These are phyloP conservation scores for Cryptococcus deneoformans DNA, from an alignment of 1,284 basidiomycete genomes.

Conservation along the genomic window DNA sequence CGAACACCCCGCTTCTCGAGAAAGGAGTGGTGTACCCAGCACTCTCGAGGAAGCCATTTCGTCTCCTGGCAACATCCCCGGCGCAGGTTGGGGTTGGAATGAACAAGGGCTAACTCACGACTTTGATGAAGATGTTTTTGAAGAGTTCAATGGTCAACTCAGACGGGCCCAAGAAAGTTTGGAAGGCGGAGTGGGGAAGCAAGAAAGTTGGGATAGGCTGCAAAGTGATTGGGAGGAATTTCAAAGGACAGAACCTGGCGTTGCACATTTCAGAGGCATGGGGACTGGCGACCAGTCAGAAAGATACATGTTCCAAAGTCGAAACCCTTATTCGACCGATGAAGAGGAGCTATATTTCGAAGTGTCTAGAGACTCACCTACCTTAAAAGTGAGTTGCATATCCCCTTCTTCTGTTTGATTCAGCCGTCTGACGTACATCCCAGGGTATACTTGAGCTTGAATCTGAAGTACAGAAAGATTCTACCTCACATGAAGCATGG, in stretches of 20 bases:
- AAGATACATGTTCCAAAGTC: conserved; percentile 71
- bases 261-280: conserved; percentile 58
- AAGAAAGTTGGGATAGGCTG: conserved; percentile 59
- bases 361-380: conserved; percentile 31
- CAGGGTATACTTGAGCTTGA: conserved; percentile 87
- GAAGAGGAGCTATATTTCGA: conserved; percentile 57
- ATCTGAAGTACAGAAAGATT: conserved; percentile 79
- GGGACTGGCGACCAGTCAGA: conserved; percentile 41
- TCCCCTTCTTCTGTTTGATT: neutral
- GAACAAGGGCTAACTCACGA: conserved; percentile 36
- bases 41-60: conserved; percentile 53
- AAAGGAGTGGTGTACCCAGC: conserved; percentile 25
- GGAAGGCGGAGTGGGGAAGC: conserved; percentile 11
- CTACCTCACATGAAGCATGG: conserved; percentile 73
- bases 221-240: conserved; percentile 82
- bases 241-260: conserved; percentile 59
- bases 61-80: conserved; percentile 34
- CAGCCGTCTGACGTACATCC: conserved; percentile 1
- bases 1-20: neutral
- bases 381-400: conserved; percentile 26
- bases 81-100: conserved; percentile 42
- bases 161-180: conserved; percentile 4
- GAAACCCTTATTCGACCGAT: conserved; percentile 68
- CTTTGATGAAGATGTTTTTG: conserved; percentile 5
- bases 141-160: conserved; percentile 31